Conservation (phyloP, 129 eudicot genomes). For the Artemisia argyi region DNA sequence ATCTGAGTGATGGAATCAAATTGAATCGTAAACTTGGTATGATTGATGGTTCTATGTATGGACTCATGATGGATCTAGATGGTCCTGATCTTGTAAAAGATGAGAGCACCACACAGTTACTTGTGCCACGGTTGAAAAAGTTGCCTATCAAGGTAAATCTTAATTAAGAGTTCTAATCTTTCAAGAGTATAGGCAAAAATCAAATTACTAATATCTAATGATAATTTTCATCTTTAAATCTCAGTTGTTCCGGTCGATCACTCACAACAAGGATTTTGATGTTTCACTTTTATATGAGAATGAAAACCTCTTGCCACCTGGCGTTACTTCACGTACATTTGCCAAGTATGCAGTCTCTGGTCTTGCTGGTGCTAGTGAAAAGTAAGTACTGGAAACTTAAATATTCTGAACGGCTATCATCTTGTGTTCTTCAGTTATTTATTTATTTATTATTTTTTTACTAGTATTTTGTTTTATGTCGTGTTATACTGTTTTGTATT, state of each 20-base stretch:
- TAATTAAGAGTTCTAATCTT: conserved; percentile 2
- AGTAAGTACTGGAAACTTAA: conserved; percentile 46
- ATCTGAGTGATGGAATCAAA: conserved; percentile 97
- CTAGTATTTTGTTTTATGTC: not conserved
- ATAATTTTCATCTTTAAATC: not conserved
- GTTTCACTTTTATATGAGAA: conserved; percentile 79
- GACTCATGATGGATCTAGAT: conserved; percentile 68
- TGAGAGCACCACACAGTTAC: conserved; percentile 78
- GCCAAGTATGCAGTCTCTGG: conserved; percentile 83
- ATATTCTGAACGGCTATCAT: conserved; percentile 5
- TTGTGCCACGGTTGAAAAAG: conserved; percentile 86
- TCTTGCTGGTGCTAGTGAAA: conserved; percentile 83
- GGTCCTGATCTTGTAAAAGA: conserved; percentile 88
- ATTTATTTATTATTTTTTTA: not conserved
- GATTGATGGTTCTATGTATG: conserved; percentile 92
- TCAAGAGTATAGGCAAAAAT: not conserved
- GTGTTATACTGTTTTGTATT: too few relatives aligned
- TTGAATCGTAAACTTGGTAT: conserved; percentile 96
- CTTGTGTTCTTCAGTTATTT: not conserved
- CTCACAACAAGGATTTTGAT: conserved; percentile 87
- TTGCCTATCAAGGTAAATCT: conserved; percentile 81
- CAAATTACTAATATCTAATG: conserved; percentile 11
- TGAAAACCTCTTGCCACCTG: conserved; percentile 80
- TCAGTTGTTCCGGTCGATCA: conserved; percentile 87
- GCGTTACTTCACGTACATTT: conserved; percentile 65